These are phyloP conservation scores for Fragaria nilgerrensis DNA, from an alignment of 306 rosid species.

Conservation along the genomic window DNA sequence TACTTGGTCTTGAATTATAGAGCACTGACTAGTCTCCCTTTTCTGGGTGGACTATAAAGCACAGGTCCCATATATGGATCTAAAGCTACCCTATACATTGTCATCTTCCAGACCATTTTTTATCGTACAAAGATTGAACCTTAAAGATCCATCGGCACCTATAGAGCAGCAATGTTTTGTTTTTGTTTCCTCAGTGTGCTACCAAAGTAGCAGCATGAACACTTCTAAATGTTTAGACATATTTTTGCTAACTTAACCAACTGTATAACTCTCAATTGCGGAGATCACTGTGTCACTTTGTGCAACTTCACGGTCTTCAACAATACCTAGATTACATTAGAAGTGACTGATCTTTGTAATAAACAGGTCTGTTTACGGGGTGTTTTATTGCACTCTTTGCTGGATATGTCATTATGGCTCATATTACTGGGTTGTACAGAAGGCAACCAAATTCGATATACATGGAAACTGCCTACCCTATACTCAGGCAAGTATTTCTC, in stretches of 20 bases:
- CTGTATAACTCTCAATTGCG: not conserved
- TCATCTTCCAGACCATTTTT: slow-evolving; percentile 29
- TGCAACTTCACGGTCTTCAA: not conserved
- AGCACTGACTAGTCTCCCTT: slow-evolving; percentile 36
- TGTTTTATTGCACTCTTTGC: slow-evolving; percentile 70
- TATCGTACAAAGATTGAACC: slow-evolving; percentile 28
- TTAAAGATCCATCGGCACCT: slow-evolving; percentile 27
- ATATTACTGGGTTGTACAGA: slow-evolving; percentile 64
- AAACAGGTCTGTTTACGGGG: slow-evolving; percentile 81
- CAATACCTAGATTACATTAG: not conserved
- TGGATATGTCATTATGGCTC: slow-evolving; percentile 93
- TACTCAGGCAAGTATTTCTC: slow-evolving; percentile 63
- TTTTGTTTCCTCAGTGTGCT: slow-evolving; percentile 32
- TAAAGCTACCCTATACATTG: slow-evolving; percentile 4
- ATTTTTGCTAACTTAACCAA: not conserved
- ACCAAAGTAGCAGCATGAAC: slow-evolving; percentile 24
- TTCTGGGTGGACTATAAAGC: slow-evolving; percentile 43
- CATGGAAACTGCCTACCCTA: slow-evolving; percentile 95
- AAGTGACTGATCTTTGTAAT: not conserved
- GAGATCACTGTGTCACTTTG: not conserved
- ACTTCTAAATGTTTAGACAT: slow-evolving; percentile 4
- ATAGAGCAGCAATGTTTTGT: slow-evolving; percentile 25
- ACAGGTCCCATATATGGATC: slow-evolving; percentile 37
- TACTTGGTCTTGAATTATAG: slow-evolving; percentile 25
- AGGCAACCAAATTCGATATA: slow-evolving; percentile 54